These are phyloP conservation scores for Boletus tylopilopsis DNA, from an alignment of 768 basidiomycete genomes.

Conservation along the genomic window DNA sequence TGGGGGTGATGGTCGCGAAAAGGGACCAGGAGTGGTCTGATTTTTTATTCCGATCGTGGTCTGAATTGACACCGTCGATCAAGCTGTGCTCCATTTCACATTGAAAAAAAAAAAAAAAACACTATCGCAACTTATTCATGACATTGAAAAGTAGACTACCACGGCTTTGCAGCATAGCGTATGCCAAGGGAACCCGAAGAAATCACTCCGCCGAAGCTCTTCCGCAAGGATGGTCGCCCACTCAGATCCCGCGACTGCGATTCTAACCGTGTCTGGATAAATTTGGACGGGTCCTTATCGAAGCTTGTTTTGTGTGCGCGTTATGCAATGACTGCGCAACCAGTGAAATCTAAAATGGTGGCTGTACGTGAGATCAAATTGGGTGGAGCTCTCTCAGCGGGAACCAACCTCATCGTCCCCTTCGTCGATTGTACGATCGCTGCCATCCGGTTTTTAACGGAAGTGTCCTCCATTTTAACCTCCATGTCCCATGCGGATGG, in stretches of 20 bases:
- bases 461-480: constrained; percentile 79
- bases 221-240: constrained; percentile 81
- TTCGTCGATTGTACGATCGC: constrained; percentile 67
- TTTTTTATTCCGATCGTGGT: constrained; percentile 12
- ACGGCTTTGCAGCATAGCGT: constrained; percentile 56
- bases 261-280: constrained; percentile 88
- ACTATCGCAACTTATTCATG: neutral
- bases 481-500: constrained; percentile 85
- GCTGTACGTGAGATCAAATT: constrained; percentile 18
- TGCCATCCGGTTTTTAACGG: constrained; percentile 69
- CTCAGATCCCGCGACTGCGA: constrained; percentile 90
- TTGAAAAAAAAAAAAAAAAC: neutral
- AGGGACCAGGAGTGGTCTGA: constrained; percentile 1
- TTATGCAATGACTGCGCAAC: constrained; percentile 84
- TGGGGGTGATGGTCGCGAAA: constrained; percentile 26
- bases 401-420: constrained; percentile 85
- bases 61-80: constrained; percentile 15
- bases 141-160: constrained; percentile 3
- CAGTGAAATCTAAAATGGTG: constrained; percentile 61
- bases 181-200: constrained; percentile 86
- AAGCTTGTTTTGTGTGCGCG: constrained; percentile 81
- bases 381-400: neutral
- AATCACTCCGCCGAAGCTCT: constrained; percentile 83
- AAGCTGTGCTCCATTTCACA: too few relatives aligned
- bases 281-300: constrained; percentile 68